Evolutionary conservation across 768 basidiomycete genomes (phyloP), one percentile per base, ranked within the genome.

Genomic region (Mycena amicta): DNA sequence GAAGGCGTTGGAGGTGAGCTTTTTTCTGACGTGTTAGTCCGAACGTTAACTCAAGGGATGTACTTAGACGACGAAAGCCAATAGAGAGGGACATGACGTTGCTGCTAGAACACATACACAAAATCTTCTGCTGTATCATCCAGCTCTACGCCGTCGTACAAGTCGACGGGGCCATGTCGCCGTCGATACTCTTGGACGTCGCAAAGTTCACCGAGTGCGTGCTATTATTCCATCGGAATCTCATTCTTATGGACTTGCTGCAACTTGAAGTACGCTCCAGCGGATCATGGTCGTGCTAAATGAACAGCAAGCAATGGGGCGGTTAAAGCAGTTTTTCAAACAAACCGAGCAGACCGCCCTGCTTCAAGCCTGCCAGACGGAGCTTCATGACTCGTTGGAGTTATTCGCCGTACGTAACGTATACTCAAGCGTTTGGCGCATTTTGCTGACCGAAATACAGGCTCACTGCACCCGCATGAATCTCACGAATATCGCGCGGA

Each of bases 241-340:
- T 26, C 25, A 26, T 12, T 5, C 26, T 13, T 13, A n/a, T n/a
- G n/a, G n/a, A 6, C 4, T 6, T 26, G 22, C 27, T n/a, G n/a
- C n/a, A n/a, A n/a, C n/a, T n/a, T n/a, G 12, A 4, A 45, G 43
- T 13, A 49, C 27, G 5, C 26, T 49, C 12, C 47, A 49, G 27
- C 22, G 26, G 26, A 25, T 49, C 25, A 11, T 49, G 12, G 11
- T 12, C 4, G 25, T 49, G 12, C n/a, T 49, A 22, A 28, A 49
- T 15, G 47, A 49, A 23, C 47, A 49, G 26, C 47, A 28, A 13
- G 27, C 5, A 12, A 49, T 49, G 47, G 47, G 47, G 6, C 23
- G 47, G 12, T 12, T 49, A 11, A 49, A 49, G n/a, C 47, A 49
- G 47, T 49, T 49, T 22, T 49, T 49, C 47, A 49, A 49, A n/a